Base-by-base conservation (phyloP, 768 basidiomycete genomes). In the Termitomyces sp. region DNA sequence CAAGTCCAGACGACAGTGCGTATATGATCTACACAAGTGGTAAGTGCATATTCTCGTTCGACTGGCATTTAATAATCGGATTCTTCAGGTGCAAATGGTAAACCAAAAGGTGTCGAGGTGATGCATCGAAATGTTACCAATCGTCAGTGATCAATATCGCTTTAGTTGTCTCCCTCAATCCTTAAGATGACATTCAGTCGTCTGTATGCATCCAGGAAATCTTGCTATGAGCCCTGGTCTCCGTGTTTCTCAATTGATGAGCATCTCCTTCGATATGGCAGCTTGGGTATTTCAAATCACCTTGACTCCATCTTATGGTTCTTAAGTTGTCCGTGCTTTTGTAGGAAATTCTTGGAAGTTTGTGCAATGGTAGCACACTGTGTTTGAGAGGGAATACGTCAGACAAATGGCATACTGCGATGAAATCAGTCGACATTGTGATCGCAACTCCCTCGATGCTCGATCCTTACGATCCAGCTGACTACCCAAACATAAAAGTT, bases 1-100 rank as follows among this genome's bases (percentile, higher is more conserved):
- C 71, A 13, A 66, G 64, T 15, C 59, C 73, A 23, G 66, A 67
- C 7, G 76, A 82, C 57, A 75, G 76, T 32, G 76, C 74, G 9
- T 83, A 83, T 68, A 76, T 83, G 29, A 83, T 85, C 44, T 85
- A 83, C 64, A 83, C 82, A 7, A 81, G 81, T 51, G 82, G 82
- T 83, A 60, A 31, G 75, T 59, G 32, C 38, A 13, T 42, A 29
- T 56, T 20, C 44, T 39, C 12, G 7, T 45, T 44, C n/a, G 11
- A n/a, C n/a, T n/a, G 9, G 12, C 18, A 15, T 48, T 41, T 9
- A 20, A 54, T 54, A 15, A 33, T 29, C 9, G 23, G 20, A 50
- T 11, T 12, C 45, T 41, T 23, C 54, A 79, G 82, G 82, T 16
- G 83, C 83, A 9, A 83, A 82, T 12, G 82, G 82, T 5, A 71